phyloP scores from a whole-genome alignment of 2,329 filamentous ascomycete genomes.

The Trichoderma gracile region DNA sequence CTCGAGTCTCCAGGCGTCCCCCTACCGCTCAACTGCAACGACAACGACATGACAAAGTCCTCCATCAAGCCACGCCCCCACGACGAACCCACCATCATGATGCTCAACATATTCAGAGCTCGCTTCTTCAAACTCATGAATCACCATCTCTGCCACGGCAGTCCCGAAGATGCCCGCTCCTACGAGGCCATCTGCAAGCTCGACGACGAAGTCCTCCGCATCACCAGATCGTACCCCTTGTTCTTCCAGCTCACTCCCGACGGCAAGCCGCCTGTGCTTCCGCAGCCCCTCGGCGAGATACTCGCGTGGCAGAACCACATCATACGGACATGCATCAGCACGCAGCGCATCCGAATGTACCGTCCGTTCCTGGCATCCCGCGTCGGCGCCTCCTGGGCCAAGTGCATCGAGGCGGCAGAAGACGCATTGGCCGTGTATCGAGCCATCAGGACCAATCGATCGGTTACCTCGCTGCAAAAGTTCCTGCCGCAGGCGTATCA shows the following conservation, averaged over 20 bases:
- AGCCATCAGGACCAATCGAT: slow-evolving; percentile 2
- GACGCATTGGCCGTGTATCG: slow-evolving; percentile 25
- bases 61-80: slow-evolving; percentile 15
- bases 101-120: slow-evolving; percentile 28
- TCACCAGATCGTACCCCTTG: slow-evolving; percentile 25
- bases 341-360: slow-evolving; percentile 31
- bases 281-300: slow-evolving; percentile 22
- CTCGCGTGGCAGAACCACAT: slow-evolving; percentile 29
- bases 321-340: slow-evolving; percentile 29
- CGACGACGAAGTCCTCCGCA: slow-evolving; percentile 23
- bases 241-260: slow-evolving; percentile 26
- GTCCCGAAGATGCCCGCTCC: background rate
- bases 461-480: slow-evolving; percentile 24
- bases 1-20: slow-evolving; percentile 26
- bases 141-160: background rate
- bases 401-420: slow-evolving; percentile 26
- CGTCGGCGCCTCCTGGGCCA: slow-evolving; percentile 24
- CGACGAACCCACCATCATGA: slow-evolving; percentile 28
- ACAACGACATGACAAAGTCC: slow-evolving; percentile 26
- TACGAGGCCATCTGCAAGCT: slow-evolving; percentile 22
- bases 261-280: slow-evolving; percentile 17
- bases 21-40: slow-evolving; percentile 27
- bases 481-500: slow-evolving; percentile 27
- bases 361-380: slow-evolving; percentile 23
- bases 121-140: slow-evolving; percentile 28